Evolutionary conservation across 1,139 yeast genomes (phyloP).

Genomic region (Kodamaea alishanica): DNA sequence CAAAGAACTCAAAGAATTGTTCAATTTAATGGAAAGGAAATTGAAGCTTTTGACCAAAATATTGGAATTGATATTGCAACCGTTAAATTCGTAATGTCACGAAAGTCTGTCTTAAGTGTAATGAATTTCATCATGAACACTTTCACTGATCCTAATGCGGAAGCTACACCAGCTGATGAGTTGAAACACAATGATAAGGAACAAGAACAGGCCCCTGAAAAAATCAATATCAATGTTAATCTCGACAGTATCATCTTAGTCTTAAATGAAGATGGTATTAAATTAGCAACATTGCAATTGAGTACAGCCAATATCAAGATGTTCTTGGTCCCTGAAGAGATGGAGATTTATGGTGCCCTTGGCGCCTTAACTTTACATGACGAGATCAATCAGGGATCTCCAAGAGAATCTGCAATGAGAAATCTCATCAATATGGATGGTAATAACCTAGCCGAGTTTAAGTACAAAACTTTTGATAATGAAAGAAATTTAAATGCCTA

Average conservation of each 20-base stretch:
- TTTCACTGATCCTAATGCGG: conserved; percentile 77
- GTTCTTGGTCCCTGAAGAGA: conserved; percentile 67
- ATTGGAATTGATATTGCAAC: conserved; percentile 77
- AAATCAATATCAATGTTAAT: conserved; percentile 63
- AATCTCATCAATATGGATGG: conserved; percentile 79
- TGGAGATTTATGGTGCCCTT: conserved; percentile 70
- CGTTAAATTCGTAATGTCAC: conserved; percentile 68
- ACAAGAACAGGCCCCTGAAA: conserved; percentile 63
- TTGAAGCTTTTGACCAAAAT: conserved; percentile 76
- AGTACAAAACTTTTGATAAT: conserved; percentile 76
- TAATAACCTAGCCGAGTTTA: conserved; percentile 74
- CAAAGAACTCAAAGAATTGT: conserved; percentile 59
- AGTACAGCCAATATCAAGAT: conserved; percentile 71
- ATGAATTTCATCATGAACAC: conserved; percentile 82
- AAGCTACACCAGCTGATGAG: conserved; percentile 62
- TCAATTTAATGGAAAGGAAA: conserved; percentile 49
- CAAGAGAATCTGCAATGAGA: conserved; percentile 57
- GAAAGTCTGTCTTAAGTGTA: conserved; percentile 74
- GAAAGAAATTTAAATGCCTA: conserved; percentile 47
- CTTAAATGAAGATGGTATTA: conserved; percentile 78
- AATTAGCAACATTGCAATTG: conserved; percentile 73
- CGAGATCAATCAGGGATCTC: conserved; percentile 64
- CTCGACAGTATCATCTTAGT: conserved; percentile 73
- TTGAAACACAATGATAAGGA: conserved; percentile 59
- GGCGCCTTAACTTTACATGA: conserved; percentile 82